Evolutionary conservation across 2,329 filamentous ascomycete genomes (phyloP).

Genomic region (Colletotrichum lupini): DNA sequence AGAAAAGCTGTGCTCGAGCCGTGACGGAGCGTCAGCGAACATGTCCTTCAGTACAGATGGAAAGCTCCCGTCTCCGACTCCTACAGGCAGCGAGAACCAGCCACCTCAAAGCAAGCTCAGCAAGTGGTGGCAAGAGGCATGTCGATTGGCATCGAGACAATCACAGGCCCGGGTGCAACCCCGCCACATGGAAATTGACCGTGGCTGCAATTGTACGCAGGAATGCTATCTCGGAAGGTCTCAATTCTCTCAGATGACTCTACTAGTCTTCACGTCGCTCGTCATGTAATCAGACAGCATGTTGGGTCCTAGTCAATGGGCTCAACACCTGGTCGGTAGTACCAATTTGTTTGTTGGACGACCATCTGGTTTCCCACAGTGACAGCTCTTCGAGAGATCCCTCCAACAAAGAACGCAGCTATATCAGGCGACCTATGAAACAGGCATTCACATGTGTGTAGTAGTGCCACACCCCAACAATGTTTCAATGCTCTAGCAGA

Average conservation of each 20-base stretch:
- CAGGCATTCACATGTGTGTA: not conserved
- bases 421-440: not conserved
- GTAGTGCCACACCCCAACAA: not conserved
- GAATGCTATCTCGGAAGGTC: not conserved
- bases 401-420: not conserved
- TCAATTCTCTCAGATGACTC: not conserved
- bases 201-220: not conserved
- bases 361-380: not conserved
- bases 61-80: not conserved
- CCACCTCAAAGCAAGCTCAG: not conserved
- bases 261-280: not conserved
- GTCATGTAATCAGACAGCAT: constrained; percentile 28
- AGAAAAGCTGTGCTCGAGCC: not conserved
- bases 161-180: not conserved
- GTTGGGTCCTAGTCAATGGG: not conserved
- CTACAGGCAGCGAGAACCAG: not conserved
- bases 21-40: not conserved
- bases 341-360: not conserved
- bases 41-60: not conserved
- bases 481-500: not conserved
- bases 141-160: not conserved
- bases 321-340: not conserved
- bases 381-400: not conserved
- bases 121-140: not conserved
- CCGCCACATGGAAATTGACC: not conserved